Percentiles rank a stretch among this genome's conserved stretches.
Conservation (phyloP, 1,139 yeast genomes). For the Hemisphaericaspora xylanilytica region DNA sequence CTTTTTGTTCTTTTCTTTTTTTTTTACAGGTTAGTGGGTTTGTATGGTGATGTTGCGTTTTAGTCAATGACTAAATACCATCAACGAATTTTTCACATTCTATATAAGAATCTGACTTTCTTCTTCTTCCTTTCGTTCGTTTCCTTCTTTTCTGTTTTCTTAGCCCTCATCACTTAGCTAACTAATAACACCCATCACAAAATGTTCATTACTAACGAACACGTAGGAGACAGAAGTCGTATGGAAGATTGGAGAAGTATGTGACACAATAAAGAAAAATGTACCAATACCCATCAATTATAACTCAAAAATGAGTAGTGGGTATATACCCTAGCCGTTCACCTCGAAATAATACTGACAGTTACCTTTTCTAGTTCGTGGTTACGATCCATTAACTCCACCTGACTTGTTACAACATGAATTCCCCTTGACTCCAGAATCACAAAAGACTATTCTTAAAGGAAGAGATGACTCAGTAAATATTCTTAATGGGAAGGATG, state of each 20-base stretch:
- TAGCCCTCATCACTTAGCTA: no score
- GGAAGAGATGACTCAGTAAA: slow-evolving; percentile 78
- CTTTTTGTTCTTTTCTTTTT: neutral
- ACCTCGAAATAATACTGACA: no score
- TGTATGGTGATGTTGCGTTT: no score
- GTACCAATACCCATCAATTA: neutral
- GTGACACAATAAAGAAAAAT: slow-evolving; percentile 17
- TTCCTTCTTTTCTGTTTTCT: neutral
- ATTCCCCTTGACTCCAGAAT: slow-evolving; percentile 62
- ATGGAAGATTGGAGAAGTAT: slow-evolving; percentile 93
- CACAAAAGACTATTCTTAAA: slow-evolving; percentile 58
- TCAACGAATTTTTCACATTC: slow-evolving; percentile 1
- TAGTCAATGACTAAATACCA: no score
- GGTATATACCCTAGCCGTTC: neutral
- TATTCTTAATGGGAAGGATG: slow-evolving; percentile 73
- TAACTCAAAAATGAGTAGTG: neutral
- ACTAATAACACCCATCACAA: slow-evolving; percentile 43
- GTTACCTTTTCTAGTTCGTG: no score
- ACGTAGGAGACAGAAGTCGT: slow-evolving; percentile 78
- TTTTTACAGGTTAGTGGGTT: neutral
- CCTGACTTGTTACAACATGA: slow-evolving; percentile 95
- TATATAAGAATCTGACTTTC: no score
- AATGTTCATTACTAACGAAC: slow-evolving; percentile 82
- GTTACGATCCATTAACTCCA: slow-evolving; percentile 92
- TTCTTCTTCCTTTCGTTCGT: neutral